Conservation (phyloP, 2,329 filamentous ascomycete genomes). For the Raffaelea albimanens region DNA sequence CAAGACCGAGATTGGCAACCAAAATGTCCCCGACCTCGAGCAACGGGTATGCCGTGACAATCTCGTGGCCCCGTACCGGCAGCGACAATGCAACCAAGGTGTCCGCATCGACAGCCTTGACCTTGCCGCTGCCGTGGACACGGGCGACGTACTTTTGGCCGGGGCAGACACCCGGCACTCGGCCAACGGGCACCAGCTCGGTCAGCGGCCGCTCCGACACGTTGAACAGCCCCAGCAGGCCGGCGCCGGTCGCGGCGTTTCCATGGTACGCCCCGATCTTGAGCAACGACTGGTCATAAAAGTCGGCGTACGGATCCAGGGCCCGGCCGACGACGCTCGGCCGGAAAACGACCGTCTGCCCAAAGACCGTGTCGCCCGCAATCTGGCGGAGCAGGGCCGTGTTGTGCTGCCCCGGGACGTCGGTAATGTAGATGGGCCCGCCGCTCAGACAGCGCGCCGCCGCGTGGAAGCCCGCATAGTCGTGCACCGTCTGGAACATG, state of each 20-base stretch:
- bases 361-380: slow-evolving; percentile 62
- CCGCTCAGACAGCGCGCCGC: slow-evolving; percentile 84
- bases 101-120: slow-evolving; percentile 34
- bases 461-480: slow-evolving; percentile 75
- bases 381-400: slow-evolving; percentile 68
- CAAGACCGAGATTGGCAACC: slow-evolving; percentile 64
- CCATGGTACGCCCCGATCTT: slow-evolving; percentile 75
- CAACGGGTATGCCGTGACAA: slow-evolving; percentile 66
- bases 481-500: slow-evolving; percentile 57
- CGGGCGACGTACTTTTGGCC: slow-evolving; percentile 55
- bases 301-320: slow-evolving; percentile 64
- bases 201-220: slow-evolving; percentile 51
- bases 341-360: slow-evolving; percentile 70
- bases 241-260: slow-evolving; percentile 43
- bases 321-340: slow-evolving; percentile 66
- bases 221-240: slow-evolving; percentile 81
- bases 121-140: slow-evolving; percentile 56
- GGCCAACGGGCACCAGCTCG: slow-evolving; percentile 60
- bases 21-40: slow-evolving; percentile 29
- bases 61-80: slow-evolving; percentile 62
- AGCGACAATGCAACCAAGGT: slow-evolving; percentile 53
- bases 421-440: slow-evolving; percentile 90
- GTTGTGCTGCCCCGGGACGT: slow-evolving; percentile 75
- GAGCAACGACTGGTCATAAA: slow-evolving; percentile 62
- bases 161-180: slow-evolving; percentile 58